Conservation (phyloP, 2,329 filamentous ascomycete genomes). For the Tolypocladium capitatum region DNA sequence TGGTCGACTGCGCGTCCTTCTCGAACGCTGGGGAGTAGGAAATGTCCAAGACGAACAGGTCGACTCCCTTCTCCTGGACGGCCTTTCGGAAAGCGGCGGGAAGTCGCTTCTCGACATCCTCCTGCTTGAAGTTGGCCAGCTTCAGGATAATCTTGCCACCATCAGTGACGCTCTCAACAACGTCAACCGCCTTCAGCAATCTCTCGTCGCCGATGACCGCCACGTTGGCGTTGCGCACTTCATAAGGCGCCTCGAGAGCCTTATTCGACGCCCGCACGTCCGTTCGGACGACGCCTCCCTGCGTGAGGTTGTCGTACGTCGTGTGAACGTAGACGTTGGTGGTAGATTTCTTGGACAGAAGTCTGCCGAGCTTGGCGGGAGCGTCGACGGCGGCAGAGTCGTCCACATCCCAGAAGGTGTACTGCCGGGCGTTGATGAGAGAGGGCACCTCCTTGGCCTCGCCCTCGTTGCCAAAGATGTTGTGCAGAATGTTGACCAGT, state of each 20-base stretch:
- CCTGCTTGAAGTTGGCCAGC: constrained; percentile 68
- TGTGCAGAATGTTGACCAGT: constrained; percentile 36
- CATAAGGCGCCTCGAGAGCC: constrained; percentile 73
- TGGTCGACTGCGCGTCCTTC: constrained; percentile 49
- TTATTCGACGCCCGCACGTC: constrained; percentile 77
- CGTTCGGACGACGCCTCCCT: constrained; percentile 68
- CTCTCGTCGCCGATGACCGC: constrained; percentile 67
- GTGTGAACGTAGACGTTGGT: constrained; percentile 48
- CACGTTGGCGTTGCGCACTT: constrained; percentile 66
- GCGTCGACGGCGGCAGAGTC: constrained; percentile 54
- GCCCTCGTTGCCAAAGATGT: constrained; percentile 41
- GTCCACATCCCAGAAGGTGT: constrained; percentile 88
- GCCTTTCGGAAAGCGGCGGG: constrained; percentile 56
- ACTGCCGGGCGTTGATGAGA: constrained; percentile 59
- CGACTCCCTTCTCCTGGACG: constrained; percentile 54
- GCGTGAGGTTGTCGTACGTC: constrained; percentile 50
- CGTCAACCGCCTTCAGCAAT: constrained; percentile 64
- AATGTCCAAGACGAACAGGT: constrained; percentile 65
- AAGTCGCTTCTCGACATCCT: constrained; percentile 80
- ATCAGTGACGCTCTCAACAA: constrained; percentile 55
- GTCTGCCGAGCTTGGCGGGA: constrained; percentile 43
- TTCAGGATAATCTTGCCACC: constrained; percentile 64
- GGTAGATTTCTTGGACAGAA: constrained; percentile 60
- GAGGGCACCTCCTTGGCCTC: constrained; percentile 25
- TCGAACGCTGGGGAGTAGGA: constrained; percentile 54